A percentile compares a stretch with the other conserved stretches of the same genome.
phyloP scores from a whole-genome alignment of 805 yeast genomes.

The Pichia nakasei region DNA sequence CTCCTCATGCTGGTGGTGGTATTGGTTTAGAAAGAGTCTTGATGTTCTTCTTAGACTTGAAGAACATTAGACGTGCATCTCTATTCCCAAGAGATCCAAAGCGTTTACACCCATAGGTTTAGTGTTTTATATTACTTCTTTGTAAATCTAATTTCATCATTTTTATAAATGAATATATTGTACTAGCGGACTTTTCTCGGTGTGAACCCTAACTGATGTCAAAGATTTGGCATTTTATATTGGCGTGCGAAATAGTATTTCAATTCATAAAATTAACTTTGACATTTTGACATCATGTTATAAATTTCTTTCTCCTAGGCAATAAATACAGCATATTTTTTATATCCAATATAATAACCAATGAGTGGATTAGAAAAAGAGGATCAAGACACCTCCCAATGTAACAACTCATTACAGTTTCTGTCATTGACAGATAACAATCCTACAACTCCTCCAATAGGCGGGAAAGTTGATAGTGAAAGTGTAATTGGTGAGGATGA shows the following conservation, averaged over 20 bases:
- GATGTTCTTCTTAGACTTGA: slow-evolving; percentile 95
- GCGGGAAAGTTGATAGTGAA: background rate
- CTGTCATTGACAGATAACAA: slow-evolving; percentile 2
- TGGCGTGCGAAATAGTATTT: too few relatives aligned
- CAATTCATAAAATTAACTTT: too few relatives aligned
- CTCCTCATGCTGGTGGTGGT: slow-evolving; percentile 99
- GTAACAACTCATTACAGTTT: background rate
- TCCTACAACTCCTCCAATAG: background rate
- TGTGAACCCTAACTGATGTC: too few relatives aligned
- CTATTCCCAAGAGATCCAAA: slow-evolving; percentile 98
- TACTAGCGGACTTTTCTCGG: too few relatives aligned
- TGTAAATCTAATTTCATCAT: too few relatives aligned
- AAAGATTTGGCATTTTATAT: too few relatives aligned
- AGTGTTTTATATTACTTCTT: too few relatives aligned
- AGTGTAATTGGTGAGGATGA: background rate
- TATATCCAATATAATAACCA: background rate
- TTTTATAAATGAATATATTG: too few relatives aligned
- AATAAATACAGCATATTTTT: too few relatives aligned
- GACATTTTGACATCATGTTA: too few relatives aligned
- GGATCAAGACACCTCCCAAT: background rate
- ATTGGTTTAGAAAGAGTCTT: slow-evolving; percentile 98
- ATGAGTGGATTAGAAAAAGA: background rate
- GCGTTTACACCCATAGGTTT: slow-evolving; percentile 76
- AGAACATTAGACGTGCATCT: slow-evolving; percentile 97
- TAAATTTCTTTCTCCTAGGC: too few relatives aligned